A percentile compares a stretch with the other conserved stretches of the same genome.
Conservation (phyloP, 2,329 filamentous ascomycete genomes). For the Cyclaneusma minus region DNA sequence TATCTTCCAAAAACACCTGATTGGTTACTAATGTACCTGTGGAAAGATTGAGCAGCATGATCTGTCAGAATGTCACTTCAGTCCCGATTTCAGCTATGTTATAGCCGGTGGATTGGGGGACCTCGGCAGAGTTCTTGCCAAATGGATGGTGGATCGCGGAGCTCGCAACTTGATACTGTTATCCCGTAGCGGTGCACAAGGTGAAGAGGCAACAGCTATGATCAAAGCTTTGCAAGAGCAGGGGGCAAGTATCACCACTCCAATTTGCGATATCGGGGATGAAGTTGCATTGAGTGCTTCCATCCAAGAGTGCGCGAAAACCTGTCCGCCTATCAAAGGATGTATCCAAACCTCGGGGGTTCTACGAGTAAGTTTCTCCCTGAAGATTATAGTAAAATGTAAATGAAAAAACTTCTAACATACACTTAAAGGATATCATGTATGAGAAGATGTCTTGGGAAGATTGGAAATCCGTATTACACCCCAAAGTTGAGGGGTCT, state of each 20-base stretch:
- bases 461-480: no score
- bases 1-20: no score
- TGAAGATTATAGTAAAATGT: no score
- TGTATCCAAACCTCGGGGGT: conserved; percentile 5
- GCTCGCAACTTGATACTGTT: conserved; percentile 5
- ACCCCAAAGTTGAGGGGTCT: no score
- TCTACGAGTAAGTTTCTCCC: conserved; percentile 2
- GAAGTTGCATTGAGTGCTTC: neutral
- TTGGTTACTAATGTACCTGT: no score
- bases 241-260: no score
- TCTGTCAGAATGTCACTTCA: no score
- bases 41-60: no score
- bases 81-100: conserved; percentile 5
- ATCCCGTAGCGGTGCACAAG: conserved; percentile 4
- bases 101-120: conserved; percentile 7
- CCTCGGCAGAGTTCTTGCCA: conserved; percentile 6
- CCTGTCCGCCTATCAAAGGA: conserved; percentile 4
- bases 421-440: no score
- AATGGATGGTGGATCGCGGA: conserved; percentile 6
- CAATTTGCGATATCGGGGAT: conserved; percentile 1
- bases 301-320: neutral
- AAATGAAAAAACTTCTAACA: no score
- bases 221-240: no score
- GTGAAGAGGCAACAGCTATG: conserved; percentile 10
- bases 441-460: no score